Evolutionary conservation across 768 basidiomycete species (phyloP), one percentile per base, ranked within the genome.

Genomic region (Termitomyces sp.): DNA sequence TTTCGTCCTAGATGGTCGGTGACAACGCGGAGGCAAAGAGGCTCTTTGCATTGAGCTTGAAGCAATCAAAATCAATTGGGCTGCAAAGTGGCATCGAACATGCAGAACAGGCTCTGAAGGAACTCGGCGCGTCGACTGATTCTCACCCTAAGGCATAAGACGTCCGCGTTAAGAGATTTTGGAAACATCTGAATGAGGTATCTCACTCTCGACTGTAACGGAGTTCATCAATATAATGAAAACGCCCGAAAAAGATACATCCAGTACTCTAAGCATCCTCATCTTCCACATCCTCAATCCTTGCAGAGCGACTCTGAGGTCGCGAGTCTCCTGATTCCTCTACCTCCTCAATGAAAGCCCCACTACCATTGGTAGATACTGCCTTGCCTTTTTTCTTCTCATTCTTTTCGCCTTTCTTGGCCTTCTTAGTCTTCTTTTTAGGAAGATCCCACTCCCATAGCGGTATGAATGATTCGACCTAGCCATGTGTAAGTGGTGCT

Each of bases 391-490:
- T 78, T 61, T 73, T 72, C 64, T 78, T 74, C 59, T 78, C 77
- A 56, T 71, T 74, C 64, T 84, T 83, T 54, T 84, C 81, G 15
- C 42, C 39, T 36, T 83, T 83, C 56, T 84, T 81, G n/a, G 39
- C 46, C 43, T 82, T 84, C 73, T 76, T 83, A 13, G 49, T 29
- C 75, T 86, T 88, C 74, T 85, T 88, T 31, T 75, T 89, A 65
- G 87, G 87, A 45, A 92, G 58, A 66, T 98, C 95, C 94, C 95
- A 99, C 63, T 93, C 96, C 91, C 93, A 99, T 18, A 91, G 70
- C 18, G 97, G 97, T 62, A 96, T 90, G 73, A 98, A 99, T 2
- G 94, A 97, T 43, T 98, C 97, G 54, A 99, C 84, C 96, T 98
- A 63, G 33, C 51, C 23, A 59, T 31, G 20, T 9, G 16, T 32